Base-by-base conservation (phyloP, 139 green algal genomes). In the Chlamydomonas sphaeroides region DNA sequence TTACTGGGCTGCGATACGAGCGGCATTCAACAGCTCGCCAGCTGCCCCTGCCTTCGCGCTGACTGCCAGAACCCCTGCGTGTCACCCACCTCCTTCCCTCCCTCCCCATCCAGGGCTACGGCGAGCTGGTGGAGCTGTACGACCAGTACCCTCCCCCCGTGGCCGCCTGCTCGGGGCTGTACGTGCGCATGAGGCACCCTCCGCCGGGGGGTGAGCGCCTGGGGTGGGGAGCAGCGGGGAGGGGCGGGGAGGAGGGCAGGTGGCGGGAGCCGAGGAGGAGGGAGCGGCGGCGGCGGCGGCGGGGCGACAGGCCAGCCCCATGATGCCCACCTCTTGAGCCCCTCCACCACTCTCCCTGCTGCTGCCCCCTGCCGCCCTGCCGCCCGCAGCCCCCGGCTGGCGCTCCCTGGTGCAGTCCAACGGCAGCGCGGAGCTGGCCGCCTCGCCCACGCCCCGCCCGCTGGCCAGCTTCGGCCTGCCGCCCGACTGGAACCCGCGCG, bases 401-500 rank as follows among this genome's bases (percentile, higher is more conserved):
- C 33, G 18, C 11, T 36, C 65, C 20, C 11, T 70, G 35, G 33
- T 45, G 20, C n/a, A 39, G 14, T 38, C 69, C 30, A 77, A 48
- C 49, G 49, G 5, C 14, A 53, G 23, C 51, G n/a, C 67, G 32
- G 51, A 78, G 33, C 71, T 66, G 51, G 6, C 51, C 1, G 28
- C 67, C 21, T 17, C 30, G 8, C 18, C 11, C 48, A 61, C 32
- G n/a, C 65, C 32, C 49, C 48, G 69, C 26, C 18, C 69, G 48
- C 69, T 78, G n/a, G 21, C 48, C 15, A 51, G 67, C 51, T 78
- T 78, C 51, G 26, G 36, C 6, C n/a, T 67, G 23, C 71, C 71
- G 17, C 35, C 51, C 5, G 33, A 51, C 35, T 78, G 51, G 51
- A 78, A 35, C 11, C 33, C 32, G 6, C 7, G 8, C 33, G 35